Evolutionary conservation across 352 stramenopile species (phyloP).

Genomic region (Elongisporangium anandrum): DNA sequence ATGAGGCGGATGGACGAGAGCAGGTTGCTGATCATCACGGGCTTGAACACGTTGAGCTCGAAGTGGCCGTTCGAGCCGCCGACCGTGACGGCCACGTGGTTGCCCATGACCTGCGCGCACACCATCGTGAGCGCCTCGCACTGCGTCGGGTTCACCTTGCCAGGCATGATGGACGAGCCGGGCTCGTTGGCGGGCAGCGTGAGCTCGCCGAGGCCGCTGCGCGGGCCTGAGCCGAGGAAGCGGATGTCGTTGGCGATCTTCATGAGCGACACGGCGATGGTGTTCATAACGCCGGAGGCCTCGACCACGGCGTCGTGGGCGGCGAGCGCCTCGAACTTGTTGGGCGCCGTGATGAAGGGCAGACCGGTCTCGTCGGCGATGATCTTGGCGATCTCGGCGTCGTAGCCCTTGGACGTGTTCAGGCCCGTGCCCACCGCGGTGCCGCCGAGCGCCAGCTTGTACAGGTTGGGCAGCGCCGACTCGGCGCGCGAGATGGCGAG

Average conservation of each 20-base stretch:
- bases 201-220: no score
- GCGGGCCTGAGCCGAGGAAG: conserved; percentile 4
- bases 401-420: conserved; percentile 92
- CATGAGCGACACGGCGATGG: no score
- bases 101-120: conserved; percentile 43
- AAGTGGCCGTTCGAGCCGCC: no score
- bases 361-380: conserved; percentile 92
- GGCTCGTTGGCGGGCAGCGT: conserved; percentile 15
- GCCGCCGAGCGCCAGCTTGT: conserved; percentile 92
- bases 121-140: no score
- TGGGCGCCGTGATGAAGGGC: conserved; percentile 89
- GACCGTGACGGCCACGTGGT: conserved; percentile 52
- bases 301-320: no score
- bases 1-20: no score
- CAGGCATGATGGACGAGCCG: conserved; percentile 19
- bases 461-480: conserved; percentile 76
- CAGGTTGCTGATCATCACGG: no score
- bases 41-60: no score
- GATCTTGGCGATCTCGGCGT: conserved; percentile 88
- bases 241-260: conserved; percentile 4
- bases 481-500: conserved; percentile 89
- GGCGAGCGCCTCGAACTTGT: no score
- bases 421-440: conserved; percentile 94
- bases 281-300: no score
- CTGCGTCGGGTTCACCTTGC: no score